Base-by-base conservation (phyloP, 495 filamentous ascomycete genomes). In the Parachaetomium inaequale region DNA sequence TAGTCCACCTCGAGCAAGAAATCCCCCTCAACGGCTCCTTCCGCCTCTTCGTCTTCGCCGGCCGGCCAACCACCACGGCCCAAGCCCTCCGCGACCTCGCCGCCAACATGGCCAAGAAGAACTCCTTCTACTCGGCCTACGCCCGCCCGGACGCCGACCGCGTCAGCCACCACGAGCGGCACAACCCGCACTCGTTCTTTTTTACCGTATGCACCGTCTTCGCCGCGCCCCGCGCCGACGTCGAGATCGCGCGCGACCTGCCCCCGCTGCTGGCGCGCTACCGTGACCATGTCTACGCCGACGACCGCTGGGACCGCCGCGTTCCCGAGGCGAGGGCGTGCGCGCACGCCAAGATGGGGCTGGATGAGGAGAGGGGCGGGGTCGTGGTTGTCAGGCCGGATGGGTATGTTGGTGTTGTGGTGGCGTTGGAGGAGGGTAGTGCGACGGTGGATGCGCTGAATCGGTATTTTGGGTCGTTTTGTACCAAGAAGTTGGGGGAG, bases 11-110 rank as follows among this genome's bases (percentile, higher is more conserved):
- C 42, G 92, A 96, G 75, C 91, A 96, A 74, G 90, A 93, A 62
- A 80, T 96, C 54, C 92, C 92, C 0, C 79, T 90, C 55, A 95
- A 95, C 74, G 91, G 92, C 58, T 85, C 91, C 11, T 96, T 92
- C 82, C 84, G 91, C 34, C 82, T 96, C 68, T 95, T 90, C 68
- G 70, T 96, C 63, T 94, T 95, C 67, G 90, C 84, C 45, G 92
- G 92, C 61, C 82, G 81, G 32, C 88, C 87, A 58, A 64, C 73
- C 12, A 74, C 75, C 55, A 87, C 84, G 19, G 73, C 76, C 59
- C 78, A 76, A 58, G 89, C 91, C 4, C 75, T 95, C 36, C 66
- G 77, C 19, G 89, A 92, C 71, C 79, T 95, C 45, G 86, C 87
- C 10, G 72, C 79, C 46, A 79, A 86, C 72, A 74, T 93, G 28